Evolutionary conservation across 805 yeast genomes (phyloP).

Genomic region (Hanseniaspora lachancei): DNA sequence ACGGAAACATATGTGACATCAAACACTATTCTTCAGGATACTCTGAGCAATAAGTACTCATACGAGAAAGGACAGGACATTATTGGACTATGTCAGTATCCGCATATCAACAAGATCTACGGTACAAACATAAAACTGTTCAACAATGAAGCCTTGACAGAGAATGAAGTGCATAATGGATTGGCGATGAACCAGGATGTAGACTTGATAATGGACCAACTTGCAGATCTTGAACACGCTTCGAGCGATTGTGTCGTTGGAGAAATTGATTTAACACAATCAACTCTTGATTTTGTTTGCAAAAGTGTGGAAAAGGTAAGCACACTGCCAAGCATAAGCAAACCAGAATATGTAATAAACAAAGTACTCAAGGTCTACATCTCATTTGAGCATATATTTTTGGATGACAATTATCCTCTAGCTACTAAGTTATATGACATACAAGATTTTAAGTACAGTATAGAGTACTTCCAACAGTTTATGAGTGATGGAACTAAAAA

Average conservation of each 20-base stretch:
- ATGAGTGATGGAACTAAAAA: neutral
- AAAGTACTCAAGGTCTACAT: neutral
- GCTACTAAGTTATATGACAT: neutral
- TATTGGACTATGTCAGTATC: constrained; percentile 7
- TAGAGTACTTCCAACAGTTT: constrained; percentile 2
- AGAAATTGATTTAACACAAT: neutral
- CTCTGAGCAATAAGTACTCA: neutral
- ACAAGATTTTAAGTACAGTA: neutral
- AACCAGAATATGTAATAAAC: constrained; percentile 1
- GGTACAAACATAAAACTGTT: constrained; percentile 3
- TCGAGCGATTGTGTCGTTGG: neutral
- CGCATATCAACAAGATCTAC: neutral
- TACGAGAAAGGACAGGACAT: neutral
- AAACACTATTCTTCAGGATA: neutral
- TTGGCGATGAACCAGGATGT: neutral
- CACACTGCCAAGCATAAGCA: neutral
- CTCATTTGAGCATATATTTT: neutral
- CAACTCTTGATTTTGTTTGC: neutral
- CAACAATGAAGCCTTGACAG: neutral
- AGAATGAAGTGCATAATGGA: neutral
- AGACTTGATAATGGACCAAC: neutral
- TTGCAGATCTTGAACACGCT: neutral
- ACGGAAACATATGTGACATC: neutral
- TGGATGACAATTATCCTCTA: neutral
- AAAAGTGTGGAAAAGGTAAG: neutral